phyloP scores from a whole-genome alignment of 164 flowering plant species.

The Tetracentron sinense region DNA sequence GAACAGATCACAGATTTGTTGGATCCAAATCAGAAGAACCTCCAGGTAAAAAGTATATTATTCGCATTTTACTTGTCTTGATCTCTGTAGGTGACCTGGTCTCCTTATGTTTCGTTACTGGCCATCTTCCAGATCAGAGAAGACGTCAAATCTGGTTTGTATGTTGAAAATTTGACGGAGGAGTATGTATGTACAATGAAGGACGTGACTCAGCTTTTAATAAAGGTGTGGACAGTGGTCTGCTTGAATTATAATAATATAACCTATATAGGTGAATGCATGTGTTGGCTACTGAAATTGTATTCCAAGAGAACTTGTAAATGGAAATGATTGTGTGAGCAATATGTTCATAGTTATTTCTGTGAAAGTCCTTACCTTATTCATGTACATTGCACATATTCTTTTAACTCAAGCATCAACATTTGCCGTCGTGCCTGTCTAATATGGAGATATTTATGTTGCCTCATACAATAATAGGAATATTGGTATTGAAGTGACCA shows the following conservation, averaged over 20 bases:
- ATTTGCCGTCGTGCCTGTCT: too few species aligned
- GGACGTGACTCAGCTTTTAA: constrained; percentile 64
- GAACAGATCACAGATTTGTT: constrained; percentile 95
- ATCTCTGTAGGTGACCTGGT: not conserved
- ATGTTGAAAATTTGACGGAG: constrained; percentile 90
- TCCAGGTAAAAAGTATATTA: constrained; percentile 57
- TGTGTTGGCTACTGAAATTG: not conserved
- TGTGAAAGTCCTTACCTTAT: too few species aligned
- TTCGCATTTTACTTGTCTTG: not conserved
- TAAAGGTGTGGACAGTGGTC: too few species aligned
- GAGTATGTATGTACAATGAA: constrained; percentile 61
- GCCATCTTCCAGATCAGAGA: constrained; percentile 67
- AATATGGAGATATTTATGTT: too few species aligned
- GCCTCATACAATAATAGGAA: too few species aligned
- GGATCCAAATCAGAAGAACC: constrained; percentile 76
- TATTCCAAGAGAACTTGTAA: not conserved
- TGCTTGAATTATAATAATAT: too few species aligned
- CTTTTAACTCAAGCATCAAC: too few species aligned
- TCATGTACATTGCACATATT: too few species aligned
- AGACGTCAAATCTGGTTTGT: constrained; percentile 91
- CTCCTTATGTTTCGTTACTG: not conserved
- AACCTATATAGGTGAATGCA: not conserved
- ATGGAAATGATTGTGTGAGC: not conserved
- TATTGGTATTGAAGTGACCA: too few species aligned
- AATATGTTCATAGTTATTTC: too few species aligned